Evolutionary conservation across 108 stramenopile genomes (phyloP).

Genomic region (Skeletonema menzelii): DNA sequence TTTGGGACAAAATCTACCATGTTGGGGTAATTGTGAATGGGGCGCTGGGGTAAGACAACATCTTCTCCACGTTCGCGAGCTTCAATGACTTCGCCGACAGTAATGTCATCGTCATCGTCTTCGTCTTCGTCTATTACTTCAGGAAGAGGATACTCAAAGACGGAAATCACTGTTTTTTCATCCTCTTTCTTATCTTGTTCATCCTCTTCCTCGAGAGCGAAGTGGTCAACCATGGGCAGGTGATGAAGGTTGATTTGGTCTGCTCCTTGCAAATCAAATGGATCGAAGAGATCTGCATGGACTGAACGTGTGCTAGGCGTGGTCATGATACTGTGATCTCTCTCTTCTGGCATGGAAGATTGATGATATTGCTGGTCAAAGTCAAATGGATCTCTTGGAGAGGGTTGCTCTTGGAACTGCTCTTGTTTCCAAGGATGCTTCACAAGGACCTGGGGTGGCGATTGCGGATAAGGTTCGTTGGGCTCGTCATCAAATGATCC

Average conservation of each 20-base stretch:
- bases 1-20: background rate
- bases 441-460: background rate
- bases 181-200: background rate
- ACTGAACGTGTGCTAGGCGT: background rate
- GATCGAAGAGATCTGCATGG: background rate
- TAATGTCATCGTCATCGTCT: background rate
- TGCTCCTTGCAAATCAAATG: background rate
- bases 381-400: background rate
- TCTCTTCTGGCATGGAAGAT: background rate
- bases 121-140: background rate
- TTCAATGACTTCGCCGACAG: background rate
- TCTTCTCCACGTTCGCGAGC: constrained; percentile 4
- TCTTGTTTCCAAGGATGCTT: constrained; percentile 1
- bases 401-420: background rate
- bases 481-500: background rate
- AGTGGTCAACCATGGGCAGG: background rate
- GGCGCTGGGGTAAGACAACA: background rate
- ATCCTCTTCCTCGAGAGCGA: background rate
- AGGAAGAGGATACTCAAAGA: background rate
- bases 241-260: background rate
- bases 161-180: background rate
- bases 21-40: background rate
- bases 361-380: background rate
- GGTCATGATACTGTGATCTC: background rate
- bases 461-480: background rate